These are phyloP conservation scores for Fusarium mexicanum DNA, from an alignment of 2,329 filamentous ascomycete species.

Conservation along the genomic window DNA sequence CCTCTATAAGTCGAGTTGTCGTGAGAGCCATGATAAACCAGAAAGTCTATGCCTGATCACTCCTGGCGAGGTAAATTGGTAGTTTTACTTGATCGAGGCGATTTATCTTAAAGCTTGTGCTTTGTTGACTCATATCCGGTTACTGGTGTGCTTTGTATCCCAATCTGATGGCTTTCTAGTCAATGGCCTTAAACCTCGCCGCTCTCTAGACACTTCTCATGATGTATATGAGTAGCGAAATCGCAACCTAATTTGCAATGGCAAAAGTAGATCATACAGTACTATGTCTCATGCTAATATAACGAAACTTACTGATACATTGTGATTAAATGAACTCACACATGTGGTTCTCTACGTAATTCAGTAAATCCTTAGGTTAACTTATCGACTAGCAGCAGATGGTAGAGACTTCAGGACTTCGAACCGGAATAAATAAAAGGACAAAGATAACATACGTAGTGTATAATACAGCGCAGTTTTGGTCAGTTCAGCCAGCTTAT, in stretches of 20 bases:
- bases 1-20: conserved; percentile 64
- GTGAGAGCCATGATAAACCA: not conserved
- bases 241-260: not conserved
- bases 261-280: not conserved
- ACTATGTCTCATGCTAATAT: not conserved
- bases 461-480: not conserved
- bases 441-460: not conserved
- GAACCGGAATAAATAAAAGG: not conserved
- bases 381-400: not conserved
- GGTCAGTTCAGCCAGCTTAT: not conserved
- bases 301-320: not conserved
- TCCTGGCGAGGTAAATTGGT: not conserved
- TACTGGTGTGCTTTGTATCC: not conserved
- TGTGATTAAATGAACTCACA: not conserved
- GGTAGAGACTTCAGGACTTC: not conserved
- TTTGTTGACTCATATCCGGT: not conserved
- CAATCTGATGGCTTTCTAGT: not conserved
- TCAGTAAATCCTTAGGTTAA: not conserved
- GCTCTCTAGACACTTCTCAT: not conserved
- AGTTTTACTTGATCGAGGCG: not conserved
- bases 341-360: not conserved
- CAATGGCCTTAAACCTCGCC: not conserved
- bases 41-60: not conserved
- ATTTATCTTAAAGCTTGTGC: not conserved
- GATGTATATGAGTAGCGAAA: not conserved